A percentile compares a stretch with the other conserved stretches of the same genome.
Conservation (phyloP, 768 basidiomycete species). For the Boletus rufocinnamomeus region DNA sequence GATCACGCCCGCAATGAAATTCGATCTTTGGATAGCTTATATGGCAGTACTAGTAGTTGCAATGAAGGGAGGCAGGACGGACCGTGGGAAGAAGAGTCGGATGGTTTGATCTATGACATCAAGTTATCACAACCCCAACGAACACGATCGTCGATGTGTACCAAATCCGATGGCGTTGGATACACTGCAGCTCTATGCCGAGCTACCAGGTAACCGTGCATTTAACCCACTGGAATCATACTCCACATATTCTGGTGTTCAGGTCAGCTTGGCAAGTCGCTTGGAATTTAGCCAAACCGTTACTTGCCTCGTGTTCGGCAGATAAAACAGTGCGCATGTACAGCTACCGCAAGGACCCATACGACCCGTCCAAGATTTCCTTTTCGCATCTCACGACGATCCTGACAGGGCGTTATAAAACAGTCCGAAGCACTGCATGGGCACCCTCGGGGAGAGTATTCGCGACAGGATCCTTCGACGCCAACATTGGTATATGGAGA, state of each 20-base stretch:
- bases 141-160: not conserved
- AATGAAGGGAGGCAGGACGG: no score
- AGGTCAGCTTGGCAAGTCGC: conserved; percentile 89
- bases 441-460: conserved; percentile 83
- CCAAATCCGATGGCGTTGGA: conserved; percentile 20
- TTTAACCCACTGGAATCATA: not conserved
- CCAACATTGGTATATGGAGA: conserved; percentile 89
- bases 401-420: conserved; percentile 82
- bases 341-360: conserved; percentile 47
- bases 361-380: conserved; percentile 27
- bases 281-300: conserved; percentile 82
- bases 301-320: conserved; percentile 91
- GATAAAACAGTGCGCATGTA: conserved; percentile 92
- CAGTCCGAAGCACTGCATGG: conserved; percentile 87
- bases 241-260: not conserved
- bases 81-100: no score
- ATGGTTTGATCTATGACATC: no score
- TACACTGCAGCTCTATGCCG: conserved; percentile 22
- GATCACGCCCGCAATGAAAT: no score
- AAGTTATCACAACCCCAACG: no score
- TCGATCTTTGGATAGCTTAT: no score
- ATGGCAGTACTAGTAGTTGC: no score
- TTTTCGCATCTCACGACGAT: conserved; percentile 65
- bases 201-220: conserved; percentile 26
- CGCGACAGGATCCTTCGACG: conserved; percentile 93